Base-by-base conservation (phyloP, 371 early-diverging fungal genomes). In the Rhizopus arrhizus region DNA sequence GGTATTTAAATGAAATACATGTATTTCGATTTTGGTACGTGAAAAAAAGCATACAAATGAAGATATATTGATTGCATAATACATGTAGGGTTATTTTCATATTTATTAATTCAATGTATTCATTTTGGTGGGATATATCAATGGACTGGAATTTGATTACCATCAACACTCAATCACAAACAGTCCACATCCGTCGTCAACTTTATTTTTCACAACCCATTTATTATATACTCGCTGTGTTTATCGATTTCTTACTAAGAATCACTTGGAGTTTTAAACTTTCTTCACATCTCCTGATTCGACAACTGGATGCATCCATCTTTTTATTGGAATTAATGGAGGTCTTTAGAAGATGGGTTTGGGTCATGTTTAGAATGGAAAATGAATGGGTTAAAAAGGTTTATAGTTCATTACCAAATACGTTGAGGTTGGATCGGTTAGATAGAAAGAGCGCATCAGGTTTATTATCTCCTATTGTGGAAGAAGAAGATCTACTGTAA, bases 61-160 rank as follows among this genome's bases (percentile, higher is more conserved):
- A 29, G 31, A n/a, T 2, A n/a, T 40, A 33, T 38, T 32, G 6
- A 33, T 47, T 34, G 34, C 4, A 15, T 15, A 15, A 41, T 56
- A 48, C 1, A 28, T 50, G 10, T 72, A 92, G 94, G 94, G 74
- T 93, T 34, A 56, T 89, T 36, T 85, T 87, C 40, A 90, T 91
- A 0, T 74, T 90, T 36, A 67, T 95, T 58, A 95, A 96, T 72
- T 92, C 96, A 33, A 76, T 92, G 55, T 96, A 90, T 73, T 94
- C 94, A 2, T 89, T 95, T 55, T 95, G 94, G 79, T 96, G 97
- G 98, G 97, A 96, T 73, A 81, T 96, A 28, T 83, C 85, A 28
- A 85, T 94, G 72, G 97, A 96, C 73, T 96, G 96, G 96, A 85
- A 84, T 32, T 72, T 96, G 16, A 81, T 90, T 13, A 58, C 59